phyloP scores from a whole-genome alignment of 805 yeast species.

The Candida cerambycidarum region DNA sequence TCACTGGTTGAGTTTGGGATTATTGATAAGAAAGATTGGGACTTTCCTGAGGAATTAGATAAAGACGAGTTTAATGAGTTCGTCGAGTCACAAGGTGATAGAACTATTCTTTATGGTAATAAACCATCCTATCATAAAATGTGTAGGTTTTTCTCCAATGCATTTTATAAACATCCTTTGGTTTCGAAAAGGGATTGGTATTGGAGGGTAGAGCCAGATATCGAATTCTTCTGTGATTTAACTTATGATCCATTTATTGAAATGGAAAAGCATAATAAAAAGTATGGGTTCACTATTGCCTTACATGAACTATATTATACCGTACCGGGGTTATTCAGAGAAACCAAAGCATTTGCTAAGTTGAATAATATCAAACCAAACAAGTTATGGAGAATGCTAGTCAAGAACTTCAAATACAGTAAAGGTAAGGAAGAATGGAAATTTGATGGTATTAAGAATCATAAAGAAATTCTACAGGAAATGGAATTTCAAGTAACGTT shows the following conservation, averaged over 20 bases:
- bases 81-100: constrained; percentile 75
- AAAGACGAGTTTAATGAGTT: constrained; percentile 50
- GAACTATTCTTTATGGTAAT: constrained; percentile 81
- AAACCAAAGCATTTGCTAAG: constrained; percentile 63
- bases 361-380: constrained; percentile 46
- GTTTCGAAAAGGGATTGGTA: constrained; percentile 80
- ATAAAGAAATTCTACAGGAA: constrained; percentile 23
- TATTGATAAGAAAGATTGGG: constrained; percentile 64
- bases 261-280: constrained; percentile 68
- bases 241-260: constrained; percentile 88
- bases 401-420: constrained; percentile 29
- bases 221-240: constrained; percentile 84
- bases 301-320: constrained; percentile 79
- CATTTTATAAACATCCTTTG: constrained; percentile 75
- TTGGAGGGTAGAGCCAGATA: constrained; percentile 96
- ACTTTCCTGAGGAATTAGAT: constrained; percentile 49
- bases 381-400: constrained; percentile 70
- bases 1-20: constrained; percentile 72
- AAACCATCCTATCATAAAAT: constrained; percentile 83
- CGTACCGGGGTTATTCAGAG: constrained; percentile 75
- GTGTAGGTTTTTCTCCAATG: constrained; percentile 92
- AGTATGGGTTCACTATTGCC: constrained; percentile 82
- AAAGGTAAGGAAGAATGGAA: constrained; percentile 22
- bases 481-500: constrained; percentile 30
- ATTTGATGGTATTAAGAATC: constrained; percentile 23